Evolutionary conservation across 805 yeast species (phyloP).

Genomic region (Cyberlindnera petersonii): DNA sequence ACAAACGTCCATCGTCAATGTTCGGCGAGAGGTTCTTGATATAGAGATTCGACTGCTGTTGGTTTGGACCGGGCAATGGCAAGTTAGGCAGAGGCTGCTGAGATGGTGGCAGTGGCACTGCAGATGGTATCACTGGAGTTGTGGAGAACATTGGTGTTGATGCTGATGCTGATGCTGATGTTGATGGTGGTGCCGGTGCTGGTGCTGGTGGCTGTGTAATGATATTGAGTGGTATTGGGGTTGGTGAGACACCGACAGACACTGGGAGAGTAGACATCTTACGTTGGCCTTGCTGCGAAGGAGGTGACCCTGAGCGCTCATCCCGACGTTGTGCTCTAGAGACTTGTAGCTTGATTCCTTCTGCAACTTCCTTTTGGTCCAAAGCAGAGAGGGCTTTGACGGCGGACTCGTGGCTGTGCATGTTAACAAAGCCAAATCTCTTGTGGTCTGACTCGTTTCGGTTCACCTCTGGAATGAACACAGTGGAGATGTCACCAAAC

Average conservation of each 20-base stretch:
- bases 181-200: slow-evolving; percentile 2
- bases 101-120: neutral
- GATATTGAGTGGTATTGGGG: slow-evolving; percentile 5
- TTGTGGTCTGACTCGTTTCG: slow-evolving; percentile 1
- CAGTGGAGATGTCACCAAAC: slow-evolving; percentile 48
- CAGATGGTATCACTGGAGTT: neutral
- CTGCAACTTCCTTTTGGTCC: slow-evolving; percentile 38
- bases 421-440: slow-evolving; percentile 49
- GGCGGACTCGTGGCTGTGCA: slow-evolving; percentile 43
- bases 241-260: slow-evolving; percentile 4
- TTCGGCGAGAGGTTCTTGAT: slow-evolving; percentile 53
- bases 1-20: slow-evolving; percentile 49
- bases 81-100: slow-evolving; percentile 11
- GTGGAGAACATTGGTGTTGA: neutral
- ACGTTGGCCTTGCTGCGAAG: too few species aligned
- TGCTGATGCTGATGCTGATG: neutral
- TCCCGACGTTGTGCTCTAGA: slow-evolving; percentile 44
- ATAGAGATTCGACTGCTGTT: slow-evolving; percentile 66
- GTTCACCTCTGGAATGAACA: slow-evolving; percentile 44
- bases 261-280: neutral
- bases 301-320: slow-evolving; percentile 23
- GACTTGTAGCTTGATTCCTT: slow-evolving; percentile 31
- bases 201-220: slow-evolving; percentile 3
- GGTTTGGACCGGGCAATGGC: slow-evolving; percentile 43
- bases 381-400: slow-evolving; percentile 44